These are phyloP conservation scores for Saccharomyces hybrid DNA, from an alignment of 1,139 yeast species.

Conservation along the genomic window DNA sequence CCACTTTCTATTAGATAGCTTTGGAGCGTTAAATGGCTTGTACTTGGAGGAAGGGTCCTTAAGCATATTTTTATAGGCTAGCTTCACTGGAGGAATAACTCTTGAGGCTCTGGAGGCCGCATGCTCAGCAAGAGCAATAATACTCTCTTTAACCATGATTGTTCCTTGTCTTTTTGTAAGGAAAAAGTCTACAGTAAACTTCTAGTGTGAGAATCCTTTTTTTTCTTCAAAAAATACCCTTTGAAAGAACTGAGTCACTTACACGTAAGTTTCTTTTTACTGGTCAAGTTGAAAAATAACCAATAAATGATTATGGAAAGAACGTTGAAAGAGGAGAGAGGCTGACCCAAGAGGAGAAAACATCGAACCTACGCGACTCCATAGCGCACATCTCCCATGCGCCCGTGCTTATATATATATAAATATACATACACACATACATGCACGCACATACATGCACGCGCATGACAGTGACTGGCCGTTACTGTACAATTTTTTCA, in stretches of 20 bases:
- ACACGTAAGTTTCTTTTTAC: not conserved
- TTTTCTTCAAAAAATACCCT: not conserved
- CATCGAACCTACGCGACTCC: not conserved
- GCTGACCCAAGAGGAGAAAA: not conserved
- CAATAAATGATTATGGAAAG: not conserved
- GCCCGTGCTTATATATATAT: not conserved
- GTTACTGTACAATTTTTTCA: not conserved
- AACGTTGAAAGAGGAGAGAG: not conserved
- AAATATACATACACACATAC: not conserved
- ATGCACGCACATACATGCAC: not conserved
- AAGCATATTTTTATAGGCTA: conserved; percentile 42
- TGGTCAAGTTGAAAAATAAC: not conserved
- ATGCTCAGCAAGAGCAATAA: conserved; percentile 1
- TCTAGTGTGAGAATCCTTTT: not conserved
- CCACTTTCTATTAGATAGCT: conserved; percentile 79
- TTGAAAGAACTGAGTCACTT: not conserved
- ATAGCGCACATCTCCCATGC: not conserved
- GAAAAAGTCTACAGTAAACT: not conserved
- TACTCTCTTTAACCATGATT: not conserved
- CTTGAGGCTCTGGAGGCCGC: conserved; percentile 18
- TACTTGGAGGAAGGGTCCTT: conserved; percentile 77
- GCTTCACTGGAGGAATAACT: conserved; percentile 28
- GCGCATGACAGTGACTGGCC: not conserved
- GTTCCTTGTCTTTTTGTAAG: not conserved
- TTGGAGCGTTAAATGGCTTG: conserved; percentile 55